Percentiles rank a stretch among this genome's conserved stretches.
These are phyloP conservation scores for Aspergillus fumigatiaffinis DNA, from an alignment of 2,329 filamentous ascomycete species.

Conservation along the genomic window DNA sequence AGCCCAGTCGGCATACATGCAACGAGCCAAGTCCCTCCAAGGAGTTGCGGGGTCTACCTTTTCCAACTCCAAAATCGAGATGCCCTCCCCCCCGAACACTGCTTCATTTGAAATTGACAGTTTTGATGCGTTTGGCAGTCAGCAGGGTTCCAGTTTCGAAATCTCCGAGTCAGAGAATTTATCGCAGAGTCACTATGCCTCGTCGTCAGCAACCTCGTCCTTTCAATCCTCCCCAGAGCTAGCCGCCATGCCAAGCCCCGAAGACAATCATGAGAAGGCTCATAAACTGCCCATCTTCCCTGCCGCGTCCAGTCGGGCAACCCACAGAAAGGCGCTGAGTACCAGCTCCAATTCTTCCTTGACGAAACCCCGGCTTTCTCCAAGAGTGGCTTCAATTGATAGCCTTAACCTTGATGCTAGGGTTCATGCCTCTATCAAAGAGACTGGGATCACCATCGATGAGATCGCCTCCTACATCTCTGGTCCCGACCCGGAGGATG, in stretches of 20 bases:
- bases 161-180: constrained; percentile 20
- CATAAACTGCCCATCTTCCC: constrained; percentile 30
- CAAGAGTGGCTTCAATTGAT: constrained; percentile 43
- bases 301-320: constrained; percentile 21
- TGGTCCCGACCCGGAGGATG: constrained; percentile 67
- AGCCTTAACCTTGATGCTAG: constrained; percentile 52
- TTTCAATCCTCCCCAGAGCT: constrained; percentile 54
- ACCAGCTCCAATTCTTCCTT: constrained; percentile 22
- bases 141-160: constrained; percentile 34
- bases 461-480: constrained; percentile 74
- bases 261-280: constrained; percentile 19
- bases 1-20: constrained; percentile 38
- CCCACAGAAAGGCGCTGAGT: constrained; percentile 17
- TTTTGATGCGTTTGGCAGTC: constrained; percentile 55
- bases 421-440: constrained; percentile 60
- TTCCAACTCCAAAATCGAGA: constrained; percentile 38
- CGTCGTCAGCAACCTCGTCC: constrained; percentile 45
- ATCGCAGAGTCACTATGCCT: constrained; percentile 40
- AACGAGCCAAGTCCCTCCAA: constrained; percentile 44
- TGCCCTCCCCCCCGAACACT: constrained; percentile 56
- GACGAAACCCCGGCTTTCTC: constrained; percentile 37
- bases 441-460: constrained; percentile 82
- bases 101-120: constrained; percentile 43
- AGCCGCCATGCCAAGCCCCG: constrained; percentile 38
- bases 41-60: constrained; percentile 38